phyloP scores from a whole-genome alignment of 805 yeast species.

The Ogataea neopini region DNA sequence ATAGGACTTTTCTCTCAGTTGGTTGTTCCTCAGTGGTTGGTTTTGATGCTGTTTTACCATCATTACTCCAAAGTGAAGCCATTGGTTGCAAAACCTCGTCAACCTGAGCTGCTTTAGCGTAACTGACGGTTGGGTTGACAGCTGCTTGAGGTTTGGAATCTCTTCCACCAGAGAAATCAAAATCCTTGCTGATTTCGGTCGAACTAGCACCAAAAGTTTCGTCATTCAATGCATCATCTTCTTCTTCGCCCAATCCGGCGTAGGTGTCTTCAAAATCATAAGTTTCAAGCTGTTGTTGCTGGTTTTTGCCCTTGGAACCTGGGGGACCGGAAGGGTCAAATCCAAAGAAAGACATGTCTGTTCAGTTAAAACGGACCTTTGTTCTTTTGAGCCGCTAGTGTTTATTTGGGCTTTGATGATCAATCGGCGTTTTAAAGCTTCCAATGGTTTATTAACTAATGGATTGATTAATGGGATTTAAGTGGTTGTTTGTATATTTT shows the following conservation, averaged over 20 bases:
- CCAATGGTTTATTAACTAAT: not conserved
- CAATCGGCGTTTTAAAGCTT: not conserved
- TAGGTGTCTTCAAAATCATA: constrained; percentile 84
- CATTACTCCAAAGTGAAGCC: constrained; percentile 67
- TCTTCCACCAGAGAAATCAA: constrained; percentile 54
- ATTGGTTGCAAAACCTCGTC: constrained; percentile 60
- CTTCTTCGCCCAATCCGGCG: constrained; percentile 77
- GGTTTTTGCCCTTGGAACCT: constrained; percentile 30
- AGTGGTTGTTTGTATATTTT: not conserved
- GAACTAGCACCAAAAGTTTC: constrained; percentile 71
- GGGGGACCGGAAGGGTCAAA: constrained; percentile 51
- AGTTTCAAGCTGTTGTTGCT: constrained; percentile 35
- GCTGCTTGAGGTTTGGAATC: constrained; percentile 23
- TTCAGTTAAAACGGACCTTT: not conserved
- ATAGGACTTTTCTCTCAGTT: constrained; percentile 49
- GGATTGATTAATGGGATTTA: not conserved
- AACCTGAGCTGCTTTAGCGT: constrained; percentile 44
- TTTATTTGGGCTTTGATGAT: not conserved
- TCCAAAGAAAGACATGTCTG: constrained; percentile 67
- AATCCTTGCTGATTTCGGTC: constrained; percentile 52
- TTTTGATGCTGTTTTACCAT: constrained; percentile 24
- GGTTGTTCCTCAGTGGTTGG: constrained; percentile 21
- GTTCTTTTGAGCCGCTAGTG: not conserved
- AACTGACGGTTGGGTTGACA: constrained; percentile 32
- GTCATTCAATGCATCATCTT: constrained; percentile 77